phyloP scores from a whole-genome alignment of 2,329 filamentous ascomycete species.

The Trichophyton simii region DNA sequence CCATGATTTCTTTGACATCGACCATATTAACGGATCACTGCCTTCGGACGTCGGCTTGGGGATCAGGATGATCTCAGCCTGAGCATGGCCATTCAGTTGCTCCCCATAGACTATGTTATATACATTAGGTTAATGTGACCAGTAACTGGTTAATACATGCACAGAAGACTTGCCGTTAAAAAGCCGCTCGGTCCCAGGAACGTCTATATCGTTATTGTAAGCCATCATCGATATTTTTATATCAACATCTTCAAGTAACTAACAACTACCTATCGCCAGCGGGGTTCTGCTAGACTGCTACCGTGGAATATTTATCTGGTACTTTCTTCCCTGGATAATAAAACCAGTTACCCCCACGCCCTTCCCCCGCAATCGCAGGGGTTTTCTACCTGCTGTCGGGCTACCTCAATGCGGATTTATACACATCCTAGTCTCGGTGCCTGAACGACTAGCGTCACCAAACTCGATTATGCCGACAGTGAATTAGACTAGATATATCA shows the following conservation, averaged over 20 bases:
- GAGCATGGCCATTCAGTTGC: neutral
- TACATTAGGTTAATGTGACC: neutral
- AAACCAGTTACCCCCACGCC: neutral
- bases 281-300: neutral
- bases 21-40: slow-evolving; percentile 26
- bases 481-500: neutral
- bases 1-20: slow-evolving; percentile 10
- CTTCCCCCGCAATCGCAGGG: neutral
- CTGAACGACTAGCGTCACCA: too few relatives aligned
- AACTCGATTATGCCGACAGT: neutral
- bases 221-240: neutral
- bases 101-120: neutral
- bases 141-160: neutral
- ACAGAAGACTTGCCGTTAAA: neutral
- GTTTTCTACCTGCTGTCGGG: neutral
- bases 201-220: neutral
- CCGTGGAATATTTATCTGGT: neutral
- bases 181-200: neutral
- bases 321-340: neutral
- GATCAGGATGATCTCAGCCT: slow-evolving; percentile 16
- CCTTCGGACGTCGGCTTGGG: slow-evolving; percentile 19
- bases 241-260: neutral
- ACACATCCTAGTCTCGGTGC: too few relatives aligned
- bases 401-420: too few relatives aligned
- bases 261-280: too few relatives aligned